Evolutionary conservation across 2,329 filamentous ascomycete genomes (phyloP), one percentile per base, ranked within the genome.

Genomic region (Penicillium sp.): DNA sequence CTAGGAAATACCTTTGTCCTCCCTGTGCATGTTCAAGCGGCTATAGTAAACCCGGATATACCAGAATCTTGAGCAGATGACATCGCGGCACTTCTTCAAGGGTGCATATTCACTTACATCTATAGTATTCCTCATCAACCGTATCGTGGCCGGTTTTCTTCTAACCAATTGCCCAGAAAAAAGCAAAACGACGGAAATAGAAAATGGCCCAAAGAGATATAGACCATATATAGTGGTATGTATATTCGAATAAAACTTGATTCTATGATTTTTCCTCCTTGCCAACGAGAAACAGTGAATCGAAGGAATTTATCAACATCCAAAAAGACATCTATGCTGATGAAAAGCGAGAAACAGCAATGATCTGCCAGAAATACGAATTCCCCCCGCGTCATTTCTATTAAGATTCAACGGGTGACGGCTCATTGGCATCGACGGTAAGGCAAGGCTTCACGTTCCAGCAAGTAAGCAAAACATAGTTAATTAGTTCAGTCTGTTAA

Each of bases 1-100:
- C 31, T 33, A 5, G 31, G 31, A 15, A 33, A 33, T 33, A 33
- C 31, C 5, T 33, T 33, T 33, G 59, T 68, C 25, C 61, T 71
- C 12, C 68, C 68, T 15, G 33, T 53, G 12, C 68, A 70, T 60
- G 66, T 71, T 2, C 58, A 65, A 44, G 63, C 69, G 17, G 62
- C 61, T 4, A 41, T 61, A 2, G 35, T 36, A 39, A 54, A 48
- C 23, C 49, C 51, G 7, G 43, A 50, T 23, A 48, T 53, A 39
- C 45, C 38, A 7, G 33, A 50, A 27, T 6, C 38, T 39, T 55
- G 27, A 58, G 10, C 4, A 29, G 35, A 15, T 23, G 21, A 23
- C 8, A n/a, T 9, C 0, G 21, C 27, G 23, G n/a, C 29, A 44
- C 12, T 27, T 5, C 19, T 10, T 21, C 1, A 19, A 10, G 2